These are phyloP conservation scores for Phialocephala sp. DNA, from an alignment of 2,329 filamentous ascomycete species.

Conservation along the genomic window DNA sequence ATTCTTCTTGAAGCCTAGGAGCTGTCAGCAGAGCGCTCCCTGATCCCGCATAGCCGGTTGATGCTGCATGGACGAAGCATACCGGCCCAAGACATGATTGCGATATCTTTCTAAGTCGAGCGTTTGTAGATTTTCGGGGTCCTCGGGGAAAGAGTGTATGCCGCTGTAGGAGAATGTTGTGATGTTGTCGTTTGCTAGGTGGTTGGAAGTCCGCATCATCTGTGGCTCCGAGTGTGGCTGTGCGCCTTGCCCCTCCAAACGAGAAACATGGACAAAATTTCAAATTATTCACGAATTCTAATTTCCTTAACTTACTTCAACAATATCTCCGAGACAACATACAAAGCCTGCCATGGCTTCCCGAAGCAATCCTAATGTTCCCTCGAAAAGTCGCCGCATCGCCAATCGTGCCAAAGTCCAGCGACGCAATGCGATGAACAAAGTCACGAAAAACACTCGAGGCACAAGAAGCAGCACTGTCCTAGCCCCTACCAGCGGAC, in stretches of 20 bases:
- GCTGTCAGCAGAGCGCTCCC: slow-evolving; percentile 34
- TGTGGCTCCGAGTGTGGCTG: slow-evolving; percentile 15
- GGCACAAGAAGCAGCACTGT: slow-evolving; percentile 40
- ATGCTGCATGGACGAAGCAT: slow-evolving; percentile 29
- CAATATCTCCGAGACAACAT: slow-evolving; percentile 4
- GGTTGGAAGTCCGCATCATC: slow-evolving; percentile 13
- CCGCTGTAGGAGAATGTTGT: not conserved
- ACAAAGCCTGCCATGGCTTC: slow-evolving; percentile 41
- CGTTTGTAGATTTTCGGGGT: not conserved
- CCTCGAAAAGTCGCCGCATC: slow-evolving; percentile 41
- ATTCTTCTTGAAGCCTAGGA: slow-evolving; percentile 88
- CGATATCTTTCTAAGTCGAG: slow-evolving; percentile 6
- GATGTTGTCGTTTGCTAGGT: slow-evolving; percentile 1
- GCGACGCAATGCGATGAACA: slow-evolving; percentile 38
- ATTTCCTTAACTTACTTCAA: slow-evolving; percentile 10
- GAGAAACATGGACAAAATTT: slow-evolving; percentile 12
- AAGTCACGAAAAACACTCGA: slow-evolving; percentile 41
- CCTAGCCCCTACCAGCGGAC: slow-evolving; percentile 42
- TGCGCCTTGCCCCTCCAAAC: slow-evolving; percentile 17
- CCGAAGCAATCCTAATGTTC: slow-evolving; percentile 43
- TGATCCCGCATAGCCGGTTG: slow-evolving; percentile 5
- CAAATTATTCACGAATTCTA: slow-evolving; percentile 14
- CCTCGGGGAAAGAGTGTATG: not conserved
- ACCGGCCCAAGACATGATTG: slow-evolving; percentile 57
- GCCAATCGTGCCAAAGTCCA: slow-evolving; percentile 42